phyloP scores from a whole-genome alignment of 768 basidiomycete species.

The Panaeolus papilionaceus region DNA sequence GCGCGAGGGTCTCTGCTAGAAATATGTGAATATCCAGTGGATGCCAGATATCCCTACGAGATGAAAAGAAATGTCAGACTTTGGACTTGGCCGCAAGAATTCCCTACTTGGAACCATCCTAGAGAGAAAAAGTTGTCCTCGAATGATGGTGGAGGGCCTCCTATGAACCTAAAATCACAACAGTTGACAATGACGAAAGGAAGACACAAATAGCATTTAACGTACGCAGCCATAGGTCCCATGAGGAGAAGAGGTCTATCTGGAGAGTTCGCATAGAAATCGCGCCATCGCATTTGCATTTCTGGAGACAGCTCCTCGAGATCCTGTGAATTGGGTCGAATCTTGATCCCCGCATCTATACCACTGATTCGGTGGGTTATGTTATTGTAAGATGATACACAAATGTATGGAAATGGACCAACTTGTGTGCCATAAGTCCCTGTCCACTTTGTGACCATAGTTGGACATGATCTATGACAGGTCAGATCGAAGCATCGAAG shows the following conservation, averaged over 20 bases:
- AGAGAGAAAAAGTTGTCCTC: constrained; percentile 4
- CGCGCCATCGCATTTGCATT: constrained; percentile 56
- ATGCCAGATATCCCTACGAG: background rate
- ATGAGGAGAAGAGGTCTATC: constrained; percentile 63
- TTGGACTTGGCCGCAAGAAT: background rate
- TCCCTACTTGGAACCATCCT: background rate
- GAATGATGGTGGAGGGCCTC: background rate
- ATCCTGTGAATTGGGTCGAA: constrained; percentile 58
- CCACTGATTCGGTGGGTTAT: constrained; percentile 40
- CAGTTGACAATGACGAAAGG: background rate
- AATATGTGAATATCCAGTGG: constrained; percentile 2
- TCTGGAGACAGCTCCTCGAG: constrained; percentile 53
- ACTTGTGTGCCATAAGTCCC: constrained; percentile 65
- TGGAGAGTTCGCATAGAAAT: constrained; percentile 52
- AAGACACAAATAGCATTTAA: background rate
- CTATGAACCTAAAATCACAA: background rate
- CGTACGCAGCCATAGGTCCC: constrained; percentile 47
- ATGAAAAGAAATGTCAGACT: background rate
- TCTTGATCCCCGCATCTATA: constrained; percentile 60
- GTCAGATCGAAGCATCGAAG: background rate
- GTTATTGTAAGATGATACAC: background rate
- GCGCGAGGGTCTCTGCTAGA: background rate
- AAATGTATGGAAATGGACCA: constrained; percentile 18
- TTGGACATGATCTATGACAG: constrained; percentile 25
- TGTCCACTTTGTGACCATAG: constrained; percentile 42